Evolutionary conservation across 202 grass and related monocot species (phyloP).

Genomic region (Musa balbisiana): DNA sequence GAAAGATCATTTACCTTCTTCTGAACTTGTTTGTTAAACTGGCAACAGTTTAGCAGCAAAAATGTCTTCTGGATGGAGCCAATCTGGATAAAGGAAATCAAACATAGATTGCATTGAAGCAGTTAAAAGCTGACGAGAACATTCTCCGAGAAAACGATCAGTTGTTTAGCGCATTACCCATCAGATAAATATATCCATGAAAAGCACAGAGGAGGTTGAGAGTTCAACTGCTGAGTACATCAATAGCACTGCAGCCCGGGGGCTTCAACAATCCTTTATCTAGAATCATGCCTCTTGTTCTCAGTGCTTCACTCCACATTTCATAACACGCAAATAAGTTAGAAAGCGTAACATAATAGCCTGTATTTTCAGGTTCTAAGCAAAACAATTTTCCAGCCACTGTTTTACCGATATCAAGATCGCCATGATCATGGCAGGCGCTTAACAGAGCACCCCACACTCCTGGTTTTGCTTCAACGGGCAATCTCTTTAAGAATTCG

Average conservation of each 20-base stretch:
- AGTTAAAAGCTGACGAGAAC: no score
- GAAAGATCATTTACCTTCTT: no score
- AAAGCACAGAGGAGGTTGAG: background rate
- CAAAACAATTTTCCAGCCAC: constrained; percentile 46
- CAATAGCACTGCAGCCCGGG: constrained; percentile 45
- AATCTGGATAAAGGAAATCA: background rate
- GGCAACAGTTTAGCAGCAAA: no score
- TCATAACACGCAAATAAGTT: constrained; percentile 53
- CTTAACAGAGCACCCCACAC: constrained; percentile 66
- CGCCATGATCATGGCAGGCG: constrained; percentile 38
- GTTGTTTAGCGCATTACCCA: no score
- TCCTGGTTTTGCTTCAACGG: constrained; percentile 36
- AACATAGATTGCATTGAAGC: background rate
- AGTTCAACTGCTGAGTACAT: background rate
- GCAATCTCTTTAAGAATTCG: constrained; percentile 42
- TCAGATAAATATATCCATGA: background rate
- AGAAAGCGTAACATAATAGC: constrained; percentile 72
- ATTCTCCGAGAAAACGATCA: no score
- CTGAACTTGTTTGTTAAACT: background rate
- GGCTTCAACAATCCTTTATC: constrained; percentile 49
- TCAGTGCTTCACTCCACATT: constrained; percentile 53
- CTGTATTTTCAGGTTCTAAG: constrained; percentile 58
- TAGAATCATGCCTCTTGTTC: constrained; percentile 43
- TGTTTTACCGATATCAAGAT: constrained; percentile 44
- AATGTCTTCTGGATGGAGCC: no score